A percentile compares a stretch with the other conserved stretches of the same genome.
phyloP scores from a whole-genome alignment of 2,329 filamentous ascomycete species.

The Cladosporium sp. region DNA sequence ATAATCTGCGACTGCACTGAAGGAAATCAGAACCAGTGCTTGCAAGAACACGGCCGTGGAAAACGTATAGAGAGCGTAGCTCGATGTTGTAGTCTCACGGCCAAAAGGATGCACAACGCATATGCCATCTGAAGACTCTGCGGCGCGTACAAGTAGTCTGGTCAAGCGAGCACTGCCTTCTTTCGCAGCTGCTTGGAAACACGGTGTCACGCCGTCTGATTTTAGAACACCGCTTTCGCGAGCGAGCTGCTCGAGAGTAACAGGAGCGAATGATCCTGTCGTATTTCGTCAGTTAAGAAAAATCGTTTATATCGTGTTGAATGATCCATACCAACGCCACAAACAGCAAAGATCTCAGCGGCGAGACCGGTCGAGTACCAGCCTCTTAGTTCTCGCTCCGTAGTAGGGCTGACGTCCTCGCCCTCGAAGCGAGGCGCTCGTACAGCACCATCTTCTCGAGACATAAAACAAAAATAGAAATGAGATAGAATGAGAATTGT shows the following conservation, averaged over 20 bases:
- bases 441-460: constrained; percentile 5
- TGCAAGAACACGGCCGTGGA: constrained; percentile 84
- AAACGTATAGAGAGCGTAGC: constrained; percentile 95
- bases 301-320: background rate
- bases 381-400: constrained; percentile 32
- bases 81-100: constrained; percentile 82
- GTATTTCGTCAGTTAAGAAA: no score
- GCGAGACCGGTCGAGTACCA: constrained; percentile 57
- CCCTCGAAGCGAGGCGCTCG: constrained; percentile 30
- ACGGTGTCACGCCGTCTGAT: constrained; percentile 72
- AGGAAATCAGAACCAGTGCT: constrained; percentile 84
- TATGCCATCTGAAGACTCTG: constrained; percentile 53
- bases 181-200: constrained; percentile 44
- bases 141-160: constrained; percentile 19
- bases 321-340: constrained; percentile 67
- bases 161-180: constrained; percentile 27
- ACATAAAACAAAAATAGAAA: background rate
- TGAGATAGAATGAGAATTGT: background rate
- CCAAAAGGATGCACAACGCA: constrained; percentile 81
- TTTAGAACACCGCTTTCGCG: constrained; percentile 84
- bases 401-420: constrained; percentile 32
- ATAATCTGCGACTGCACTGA: constrained; percentile 90
- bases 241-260: constrained; percentile 85
- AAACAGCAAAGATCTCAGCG: constrained; percentile 94
- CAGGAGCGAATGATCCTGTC: constrained; percentile 85